These are phyloP conservation scores for Ilyonectria sp. DNA, from an alignment of 2,329 filamentous ascomycete genomes.

Conservation along the genomic window DNA sequence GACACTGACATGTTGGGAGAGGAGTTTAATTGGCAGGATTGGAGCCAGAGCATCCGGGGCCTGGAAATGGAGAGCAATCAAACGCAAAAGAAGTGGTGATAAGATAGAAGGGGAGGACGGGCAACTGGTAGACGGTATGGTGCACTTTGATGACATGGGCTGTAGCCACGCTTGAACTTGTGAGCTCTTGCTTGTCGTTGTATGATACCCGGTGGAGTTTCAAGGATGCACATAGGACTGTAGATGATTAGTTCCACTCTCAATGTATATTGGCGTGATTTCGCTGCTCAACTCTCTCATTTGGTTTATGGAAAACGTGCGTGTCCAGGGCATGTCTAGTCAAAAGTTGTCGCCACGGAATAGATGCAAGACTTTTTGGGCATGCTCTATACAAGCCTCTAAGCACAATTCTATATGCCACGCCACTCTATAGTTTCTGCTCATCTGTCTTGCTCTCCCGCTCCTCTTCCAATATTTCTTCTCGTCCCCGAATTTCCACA, in stretches of 20 bases:
- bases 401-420: neutral
- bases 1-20: conserved; percentile 59
- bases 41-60: conserved; percentile 60
- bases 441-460: conserved; percentile 49
- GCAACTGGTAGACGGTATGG: conserved; percentile 1
- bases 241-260: conserved; percentile 38
- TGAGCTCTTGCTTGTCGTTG: conserved; percentile 27
- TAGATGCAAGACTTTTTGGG: neutral
- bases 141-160: conserved; percentile 21
- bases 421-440: conserved; percentile 46
- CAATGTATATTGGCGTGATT: conserved; percentile 5
- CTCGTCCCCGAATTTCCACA: conserved; percentile 66
- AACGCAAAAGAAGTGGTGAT: conserved; percentile 43
- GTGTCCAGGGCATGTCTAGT: too few species aligned
- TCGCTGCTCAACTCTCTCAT: conserved; percentile 7
- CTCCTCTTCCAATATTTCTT: conserved; percentile 65
- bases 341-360: neutral
- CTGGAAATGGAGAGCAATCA: conserved; percentile 53
- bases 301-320: neutral
- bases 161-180: neutral
- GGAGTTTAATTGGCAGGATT: conserved; percentile 66
- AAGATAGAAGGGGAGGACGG: conserved; percentile 5
- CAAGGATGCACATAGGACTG: conserved; percentile 26
- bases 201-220: conserved; percentile 46
- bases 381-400: neutral